Percentiles rank a stretch among this genome's conserved stretches.
These are phyloP conservation scores for Trichoderma endophyticum DNA, from an alignment of 2,329 filamentous ascomycete species.

Conservation along the genomic window DNA sequence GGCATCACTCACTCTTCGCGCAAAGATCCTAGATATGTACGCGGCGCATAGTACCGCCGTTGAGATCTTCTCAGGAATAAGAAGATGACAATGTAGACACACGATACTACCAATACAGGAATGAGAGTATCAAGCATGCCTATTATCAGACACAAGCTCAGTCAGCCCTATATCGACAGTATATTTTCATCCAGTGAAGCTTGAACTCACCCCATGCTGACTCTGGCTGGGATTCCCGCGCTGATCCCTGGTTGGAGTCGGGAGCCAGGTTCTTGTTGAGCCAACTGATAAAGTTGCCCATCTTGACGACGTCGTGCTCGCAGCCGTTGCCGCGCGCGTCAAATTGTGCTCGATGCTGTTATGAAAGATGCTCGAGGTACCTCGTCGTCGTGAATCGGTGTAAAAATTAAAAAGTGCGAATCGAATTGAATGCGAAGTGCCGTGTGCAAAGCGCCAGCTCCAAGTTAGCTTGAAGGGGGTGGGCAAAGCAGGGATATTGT, in stretches of 20 bases:
- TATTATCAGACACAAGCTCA: constrained; percentile 18
- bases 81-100: constrained; percentile 51
- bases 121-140: constrained; percentile 51
- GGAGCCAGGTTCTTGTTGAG: constrained; percentile 33
- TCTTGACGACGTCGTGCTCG: constrained; percentile 27
- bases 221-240: constrained; percentile 26
- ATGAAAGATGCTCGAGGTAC: background rate
- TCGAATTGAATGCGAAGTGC: background rate
- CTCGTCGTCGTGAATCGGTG: background rate
- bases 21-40: constrained; percentile 49
- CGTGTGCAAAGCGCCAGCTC: background rate
- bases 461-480: background rate
- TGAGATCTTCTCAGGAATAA: constrained; percentile 46
- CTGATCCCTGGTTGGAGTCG: constrained; percentile 26
- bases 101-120: constrained; percentile 49
- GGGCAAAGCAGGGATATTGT: background rate
- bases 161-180: background rate
- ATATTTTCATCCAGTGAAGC: too few relatives aligned
- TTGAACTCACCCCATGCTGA: constrained; percentile 36
- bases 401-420: background rate
- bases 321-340: constrained; percentile 12
- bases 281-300: constrained; percentile 41
- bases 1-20: constrained; percentile 43
- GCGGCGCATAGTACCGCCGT: constrained; percentile 54
- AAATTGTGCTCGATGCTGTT: background rate